Evolutionary conservation across 1,284 basidiomycete genomes (phyloP), one percentile per base, ranked within the genome.

Genomic region (Ceratobasidium sp.): DNA sequence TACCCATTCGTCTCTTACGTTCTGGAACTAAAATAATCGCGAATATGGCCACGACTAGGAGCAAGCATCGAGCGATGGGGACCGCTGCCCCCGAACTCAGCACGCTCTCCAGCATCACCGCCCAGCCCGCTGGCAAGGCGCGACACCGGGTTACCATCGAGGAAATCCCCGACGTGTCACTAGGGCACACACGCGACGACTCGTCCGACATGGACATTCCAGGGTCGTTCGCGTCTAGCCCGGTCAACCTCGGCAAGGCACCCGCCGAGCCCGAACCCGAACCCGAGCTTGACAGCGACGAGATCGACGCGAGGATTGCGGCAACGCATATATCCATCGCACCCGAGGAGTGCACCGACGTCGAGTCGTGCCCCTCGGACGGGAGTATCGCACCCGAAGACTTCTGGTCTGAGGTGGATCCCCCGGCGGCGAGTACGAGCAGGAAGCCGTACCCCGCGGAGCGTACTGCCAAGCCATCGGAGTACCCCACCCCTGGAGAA

Each of bases 401-500:
- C 20, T 56, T 26, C 20, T 26, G 20, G 26, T 20, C 26, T 20
- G 55, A 56, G 20, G 55, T 56, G 55, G 18, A 56, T 26, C 55
- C 26, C 55, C 55, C 55, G 18, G 18, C 20, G 55, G 55, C 26
- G 55, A 56, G 55, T 26, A 26, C 26, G 26, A 20, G 26, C 18
- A 20, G 26, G 55, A 56, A 56, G 20, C 55, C 55, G 55, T 56
- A 56, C 55, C 55, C 55, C 55, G 20, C 55, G 55, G 55, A 56
- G 55, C 55, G 55, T 56, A 56, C 26, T n/a, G 18, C 55, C 55
- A 26, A 56, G n/a, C 55, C 55, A 56, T 20, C 55, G 55, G 55
- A n/a, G 55, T 56, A 56, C 55, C 55, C 55, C 55, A 56, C 20
- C 55, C 55, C 44, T 13, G 44, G 44, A 46, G 44, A 56, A 56